phyloP scores from a whole-genome alignment of 371 early-diverging fungal genomes.

The Mortierella sp. region DNA sequence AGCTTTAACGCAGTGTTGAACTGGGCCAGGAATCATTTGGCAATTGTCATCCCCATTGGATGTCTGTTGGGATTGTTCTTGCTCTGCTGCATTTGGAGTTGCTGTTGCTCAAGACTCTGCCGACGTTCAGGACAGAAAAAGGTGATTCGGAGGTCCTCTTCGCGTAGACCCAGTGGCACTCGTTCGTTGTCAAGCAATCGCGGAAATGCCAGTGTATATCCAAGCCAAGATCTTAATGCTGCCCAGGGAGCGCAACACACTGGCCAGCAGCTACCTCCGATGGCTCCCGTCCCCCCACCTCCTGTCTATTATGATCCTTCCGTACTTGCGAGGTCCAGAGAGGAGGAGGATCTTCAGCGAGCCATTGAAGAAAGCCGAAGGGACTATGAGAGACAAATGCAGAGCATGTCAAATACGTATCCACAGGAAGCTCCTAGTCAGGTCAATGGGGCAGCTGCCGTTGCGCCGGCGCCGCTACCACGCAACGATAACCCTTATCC shows the following conservation, averaged over 20 bases:
- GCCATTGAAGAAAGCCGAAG: slow-evolving; percentile 35
- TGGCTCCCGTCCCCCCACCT: slow-evolving; percentile 21
- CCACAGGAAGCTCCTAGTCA: background rate
- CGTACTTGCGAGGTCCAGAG: slow-evolving; percentile 5
- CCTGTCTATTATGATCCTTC: slow-evolving; percentile 35
- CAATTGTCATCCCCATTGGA: slow-evolving; percentile 65
- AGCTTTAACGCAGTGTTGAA: slow-evolving; percentile 57
- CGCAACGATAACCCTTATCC: too few relatives aligned
- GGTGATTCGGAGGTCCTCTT: slow-evolving; percentile 9
- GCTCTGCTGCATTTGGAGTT: slow-evolving; percentile 61
- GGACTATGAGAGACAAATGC: slow-evolving; percentile 24
- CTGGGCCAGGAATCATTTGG: slow-evolving; percentile 58
- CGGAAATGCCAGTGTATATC: background rate
- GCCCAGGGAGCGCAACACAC: slow-evolving; percentile 14
- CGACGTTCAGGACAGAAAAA: slow-evolving; percentile 18
- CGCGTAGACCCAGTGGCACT: slow-evolving; percentile 2
- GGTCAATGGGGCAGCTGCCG: slow-evolving; percentile 13
- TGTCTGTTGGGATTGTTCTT: slow-evolving; percentile 60
- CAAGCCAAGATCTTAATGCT: background rate
- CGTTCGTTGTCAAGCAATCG: background rate
- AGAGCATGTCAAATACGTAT: background rate
- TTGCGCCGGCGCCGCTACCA: background rate
- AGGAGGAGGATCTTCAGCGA: slow-evolving; percentile 34
- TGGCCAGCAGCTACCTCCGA: slow-evolving; percentile 18
- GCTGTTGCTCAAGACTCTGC: slow-evolving; percentile 55